Conservation (phyloP, 495 filamentous ascomycete species). For the Lasiosphaeria ovina region DNA sequence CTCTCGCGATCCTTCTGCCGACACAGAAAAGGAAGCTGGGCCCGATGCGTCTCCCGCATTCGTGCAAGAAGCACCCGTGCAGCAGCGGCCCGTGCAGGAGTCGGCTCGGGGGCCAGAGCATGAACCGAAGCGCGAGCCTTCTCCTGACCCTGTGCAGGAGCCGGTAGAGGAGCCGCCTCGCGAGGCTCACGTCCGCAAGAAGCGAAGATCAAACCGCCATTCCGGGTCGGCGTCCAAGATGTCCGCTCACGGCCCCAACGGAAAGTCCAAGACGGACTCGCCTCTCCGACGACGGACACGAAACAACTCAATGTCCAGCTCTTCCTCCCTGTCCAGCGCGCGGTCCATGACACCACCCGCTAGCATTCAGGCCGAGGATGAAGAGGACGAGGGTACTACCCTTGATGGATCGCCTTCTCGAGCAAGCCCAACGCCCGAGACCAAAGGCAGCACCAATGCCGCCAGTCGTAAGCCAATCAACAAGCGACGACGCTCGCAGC, state of each 20-base stretch:
- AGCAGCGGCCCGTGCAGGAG: conserved; percentile 10
- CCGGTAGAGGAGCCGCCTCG: conserved; percentile 8
- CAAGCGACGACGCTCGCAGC: conserved; percentile 28
- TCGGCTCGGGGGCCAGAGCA: conserved; percentile 7
- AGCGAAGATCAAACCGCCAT: conserved; percentile 29
- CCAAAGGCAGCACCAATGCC: conserved; percentile 21
- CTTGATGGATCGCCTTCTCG: conserved; percentile 24
- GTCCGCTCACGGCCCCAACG: conserved; percentile 20
- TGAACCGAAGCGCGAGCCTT: conserved; percentile 11
- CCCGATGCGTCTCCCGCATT: conserved; percentile 2
- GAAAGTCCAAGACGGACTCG: conserved; percentile 26
- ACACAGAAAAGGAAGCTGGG: conserved; percentile 14
- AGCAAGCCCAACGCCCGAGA: conserved; percentile 24
- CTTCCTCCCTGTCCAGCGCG: conserved; percentile 35
- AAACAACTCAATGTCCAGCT: conserved; percentile 27
- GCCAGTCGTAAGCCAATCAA: conserved; percentile 28
- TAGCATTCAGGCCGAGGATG: conserved; percentile 15
- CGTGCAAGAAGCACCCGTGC: conserved; percentile 1
- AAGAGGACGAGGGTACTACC: conserved; percentile 9
- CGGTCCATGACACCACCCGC: conserved; percentile 32
- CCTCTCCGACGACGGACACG: conserved; percentile 25
- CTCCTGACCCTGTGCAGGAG: conserved; percentile 7
- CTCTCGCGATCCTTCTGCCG: conserved; percentile 1
- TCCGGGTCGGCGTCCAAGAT: conserved; percentile 20
- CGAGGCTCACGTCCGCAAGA: conserved; percentile 29